phyloP scores from a whole-genome alignment of 495 filamentous ascomycete genomes.

The Sphaerosporella brunnea region DNA sequence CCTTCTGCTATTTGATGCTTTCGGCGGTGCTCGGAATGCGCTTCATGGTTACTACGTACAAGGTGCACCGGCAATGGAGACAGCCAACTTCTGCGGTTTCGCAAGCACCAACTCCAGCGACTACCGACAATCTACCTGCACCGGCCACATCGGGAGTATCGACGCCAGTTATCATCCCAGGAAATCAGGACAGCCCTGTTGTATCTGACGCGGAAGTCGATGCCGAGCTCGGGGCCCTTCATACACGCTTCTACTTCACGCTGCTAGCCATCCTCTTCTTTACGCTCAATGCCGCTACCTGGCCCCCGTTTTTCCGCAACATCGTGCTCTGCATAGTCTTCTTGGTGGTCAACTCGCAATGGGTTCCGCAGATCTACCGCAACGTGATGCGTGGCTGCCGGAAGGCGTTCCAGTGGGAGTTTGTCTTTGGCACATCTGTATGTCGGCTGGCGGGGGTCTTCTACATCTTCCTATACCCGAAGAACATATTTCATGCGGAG shows the following conservation, averaged over 20 bases:
- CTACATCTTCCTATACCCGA: constrained; percentile 56
- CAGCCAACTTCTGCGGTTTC: constrained; percentile 21
- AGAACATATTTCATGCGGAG: constrained; percentile 67
- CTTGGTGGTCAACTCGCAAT: constrained; percentile 69
- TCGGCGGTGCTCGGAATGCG: constrained; percentile 59
- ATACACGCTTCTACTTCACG: constrained; percentile 57
- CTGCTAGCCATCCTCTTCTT: constrained; percentile 55
- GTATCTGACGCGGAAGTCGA: constrained; percentile 28
- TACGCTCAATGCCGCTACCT: constrained; percentile 55
- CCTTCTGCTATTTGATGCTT: constrained; percentile 56
- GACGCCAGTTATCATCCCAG: constrained; percentile 59
- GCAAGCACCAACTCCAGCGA: constrained; percentile 21
- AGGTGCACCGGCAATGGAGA: constrained; percentile 54
- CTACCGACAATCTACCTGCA: constrained; percentile 38
- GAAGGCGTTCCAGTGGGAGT: constrained; percentile 71
- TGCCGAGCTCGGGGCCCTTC: constrained; percentile 53
- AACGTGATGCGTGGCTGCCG: constrained; percentile 85
- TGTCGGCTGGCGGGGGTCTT: constrained; percentile 58
- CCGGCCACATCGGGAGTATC: constrained; percentile 42
- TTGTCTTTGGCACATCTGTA: constrained; percentile 64
- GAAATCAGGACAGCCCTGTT: constrained; percentile 59
- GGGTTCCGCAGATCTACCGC: constrained; percentile 76
- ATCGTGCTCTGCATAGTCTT: constrained; percentile 51
- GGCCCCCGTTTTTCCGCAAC: constrained; percentile 49
- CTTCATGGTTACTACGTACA: constrained; percentile 78